Evolutionary conservation across 2,329 filamentous ascomycete genomes (phyloP).

Genomic region (Phaeosphaeriaceae sp.): DNA sequence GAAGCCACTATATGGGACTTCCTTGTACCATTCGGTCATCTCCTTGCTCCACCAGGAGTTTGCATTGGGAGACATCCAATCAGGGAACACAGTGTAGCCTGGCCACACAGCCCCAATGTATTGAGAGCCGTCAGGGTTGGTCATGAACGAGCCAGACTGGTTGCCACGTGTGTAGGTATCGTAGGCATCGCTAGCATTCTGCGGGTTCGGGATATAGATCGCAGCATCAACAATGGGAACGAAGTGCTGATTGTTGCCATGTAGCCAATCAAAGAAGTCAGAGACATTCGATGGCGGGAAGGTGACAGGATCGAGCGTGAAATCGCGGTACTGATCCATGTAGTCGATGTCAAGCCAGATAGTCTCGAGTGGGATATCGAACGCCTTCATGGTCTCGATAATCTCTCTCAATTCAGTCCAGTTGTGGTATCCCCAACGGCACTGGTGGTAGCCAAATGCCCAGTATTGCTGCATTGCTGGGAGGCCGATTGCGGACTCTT

Average conservation of each 20-base stretch:
- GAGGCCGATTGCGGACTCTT: constrained; percentile 69
- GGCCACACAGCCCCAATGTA: constrained; percentile 66
- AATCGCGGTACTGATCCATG: constrained; percentile 60
- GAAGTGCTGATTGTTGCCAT: constrained; percentile 63
- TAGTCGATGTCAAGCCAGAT: constrained; percentile 57
- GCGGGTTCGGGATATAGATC: constrained; percentile 76
- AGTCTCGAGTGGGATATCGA: constrained; percentile 61
- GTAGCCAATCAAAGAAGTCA: constrained; percentile 61
- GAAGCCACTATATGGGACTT: constrained; percentile 60
- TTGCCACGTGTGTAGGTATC: constrained; percentile 60
- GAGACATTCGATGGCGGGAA: constrained; percentile 59
- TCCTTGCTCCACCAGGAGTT: constrained; percentile 66
- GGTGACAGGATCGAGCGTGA: constrained; percentile 61
- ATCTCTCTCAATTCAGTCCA: constrained; percentile 70
- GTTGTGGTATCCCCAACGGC: constrained; percentile 81
- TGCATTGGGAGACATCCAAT: constrained; percentile 66
- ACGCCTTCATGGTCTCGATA: constrained; percentile 60
- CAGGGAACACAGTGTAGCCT: constrained; percentile 67
- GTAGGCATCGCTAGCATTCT: constrained; percentile 69
- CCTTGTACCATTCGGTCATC: constrained; percentile 59
- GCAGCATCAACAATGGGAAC: constrained; percentile 67
- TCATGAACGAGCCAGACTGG: constrained; percentile 58
- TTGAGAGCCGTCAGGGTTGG: constrained; percentile 61
- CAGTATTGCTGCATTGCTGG: constrained; percentile 82
- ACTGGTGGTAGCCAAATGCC: constrained; percentile 83